These are phyloP conservation scores for Pichia sp. DNA, from an alignment of 1,139 yeast species.

Conservation along the genomic window DNA sequence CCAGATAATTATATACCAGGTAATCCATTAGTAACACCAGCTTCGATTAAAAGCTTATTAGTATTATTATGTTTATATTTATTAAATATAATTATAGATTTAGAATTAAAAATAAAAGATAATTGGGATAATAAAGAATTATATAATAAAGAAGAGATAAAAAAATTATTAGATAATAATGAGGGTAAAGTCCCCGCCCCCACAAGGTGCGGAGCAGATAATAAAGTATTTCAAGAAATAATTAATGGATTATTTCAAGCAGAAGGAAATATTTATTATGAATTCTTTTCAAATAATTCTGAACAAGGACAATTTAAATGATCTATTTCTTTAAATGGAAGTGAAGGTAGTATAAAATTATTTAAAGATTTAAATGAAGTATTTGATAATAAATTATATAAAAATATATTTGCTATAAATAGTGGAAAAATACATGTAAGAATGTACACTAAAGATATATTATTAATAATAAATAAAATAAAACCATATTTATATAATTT, in stretches of 20 bases:
- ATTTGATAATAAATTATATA: slow-evolving; percentile 1
- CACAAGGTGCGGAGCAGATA: neutral
- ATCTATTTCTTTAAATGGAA: slow-evolving; percentile 3
- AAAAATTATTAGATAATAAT: slow-evolving; percentile 1
- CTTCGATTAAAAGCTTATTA: slow-evolving; percentile 1
- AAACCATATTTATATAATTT: slow-evolving; percentile 3
- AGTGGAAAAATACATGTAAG: slow-evolving; percentile 2
- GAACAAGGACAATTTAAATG: slow-evolving; percentile 4
- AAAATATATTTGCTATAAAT: slow-evolving; percentile 1
- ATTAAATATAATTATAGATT: slow-evolving; percentile 2
- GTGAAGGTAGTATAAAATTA: slow-evolving; percentile 4
- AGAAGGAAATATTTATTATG: slow-evolving; percentile 4
- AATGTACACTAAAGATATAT: slow-evolving; percentile 3
- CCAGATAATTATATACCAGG: slow-evolving; percentile 6
- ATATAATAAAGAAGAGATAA: slow-evolving; percentile 1
- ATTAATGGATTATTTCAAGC: slow-evolving; percentile 2
- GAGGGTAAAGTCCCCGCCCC: too few species aligned
- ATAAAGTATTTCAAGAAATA: slow-evolving; percentile 5
- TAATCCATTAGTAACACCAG: slow-evolving; percentile 7
- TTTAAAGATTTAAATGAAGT: slow-evolving; percentile 1
- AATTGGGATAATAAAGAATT: slow-evolving; percentile 2
- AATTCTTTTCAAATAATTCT: neutral
- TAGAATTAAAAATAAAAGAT: neutral
- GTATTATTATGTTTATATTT: slow-evolving; percentile 1
- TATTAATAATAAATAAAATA: slow-evolving; percentile 2